phyloP scores from a whole-genome alignment of 2,329 filamentous ascomycete species.

The Fonsecaea multimorphosa region DNA sequence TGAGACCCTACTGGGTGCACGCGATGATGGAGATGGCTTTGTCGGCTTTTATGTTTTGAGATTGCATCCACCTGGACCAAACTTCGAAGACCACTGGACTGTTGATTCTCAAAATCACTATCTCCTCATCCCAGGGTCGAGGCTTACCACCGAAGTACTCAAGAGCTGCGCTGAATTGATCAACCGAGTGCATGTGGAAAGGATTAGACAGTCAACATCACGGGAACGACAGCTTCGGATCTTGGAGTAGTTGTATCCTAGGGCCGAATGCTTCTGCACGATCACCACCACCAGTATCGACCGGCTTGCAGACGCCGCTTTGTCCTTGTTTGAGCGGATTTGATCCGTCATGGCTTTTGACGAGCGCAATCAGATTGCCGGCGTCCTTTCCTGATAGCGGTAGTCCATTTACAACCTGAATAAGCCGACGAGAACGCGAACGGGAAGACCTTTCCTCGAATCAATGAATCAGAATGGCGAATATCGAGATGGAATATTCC shows the following conservation, averaged over 20 bases:
- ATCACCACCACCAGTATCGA: background rate
- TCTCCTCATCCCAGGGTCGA: conserved; percentile 52
- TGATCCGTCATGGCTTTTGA: background rate
- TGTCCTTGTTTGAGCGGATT: background rate
- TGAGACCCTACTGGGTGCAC: conserved; percentile 56
- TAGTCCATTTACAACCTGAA: background rate
- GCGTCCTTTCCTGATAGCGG: background rate
- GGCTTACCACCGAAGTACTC: conserved; percentile 54
- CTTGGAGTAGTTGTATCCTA: background rate
- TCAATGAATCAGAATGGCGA: conserved; percentile 2
- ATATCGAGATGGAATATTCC: background rate
- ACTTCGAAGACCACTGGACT: conserved; percentile 42
- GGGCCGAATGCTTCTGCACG: background rate
- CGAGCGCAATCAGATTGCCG: background rate
- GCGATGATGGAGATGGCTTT: conserved; percentile 64
- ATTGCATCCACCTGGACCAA: conserved; percentile 50
- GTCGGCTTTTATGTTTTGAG: conserved; percentile 56
- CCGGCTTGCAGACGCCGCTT: background rate
- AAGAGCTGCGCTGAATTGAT: conserved; percentile 49
- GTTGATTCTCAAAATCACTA: conserved; percentile 49
- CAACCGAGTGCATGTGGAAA: conserved; percentile 53
- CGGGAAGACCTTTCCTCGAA: background rate
- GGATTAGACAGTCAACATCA: background rate
- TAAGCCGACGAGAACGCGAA: background rate
- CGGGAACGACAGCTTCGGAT: background rate